Base-by-base conservation (phyloP, 768 basidiomycete species). In the Tubosaeta brunneosetosa region DNA sequence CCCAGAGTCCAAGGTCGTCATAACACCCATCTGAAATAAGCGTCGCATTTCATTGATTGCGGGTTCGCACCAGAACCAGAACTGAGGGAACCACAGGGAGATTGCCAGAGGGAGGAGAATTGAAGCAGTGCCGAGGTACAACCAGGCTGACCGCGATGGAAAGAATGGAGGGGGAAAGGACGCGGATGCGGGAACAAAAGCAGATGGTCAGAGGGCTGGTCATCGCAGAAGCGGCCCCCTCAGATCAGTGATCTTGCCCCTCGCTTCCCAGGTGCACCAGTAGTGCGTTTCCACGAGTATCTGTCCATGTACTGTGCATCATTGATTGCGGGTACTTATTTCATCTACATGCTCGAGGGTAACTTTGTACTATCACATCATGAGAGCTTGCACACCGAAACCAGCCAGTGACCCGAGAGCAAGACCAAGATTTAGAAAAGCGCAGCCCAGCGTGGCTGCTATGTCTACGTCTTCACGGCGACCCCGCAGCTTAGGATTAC, bases 401-500 rank as follows among this genome's bases (percentile, higher is more conserved):
- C 91, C 94, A 29, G 76, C 74, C 44, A 90, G 64, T 63, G 91
- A 91, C 3, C 94, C 94, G 1, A 81, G 45, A 13, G 80, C 81
- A 49, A 95, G 71, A 6, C 92, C 92, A 5, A 81, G 84, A 2
- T 89, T 85, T 4, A 92, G 66, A 56, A 80, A 88, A 71, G 94
- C 94, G 58, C 79, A 84, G 5, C 82, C 82, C 12, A 95, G 76
- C 0, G 88, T 89, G 4, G 91, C 92, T 4, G 91, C 91, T 11
- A 88, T 76, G 61, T 94, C 92, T 22, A 93, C 86, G 61, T 94
- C 88, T 53, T 89, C 85, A 45, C 75, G 74, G 41, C 80, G 73
- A 8, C 86, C 85, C 57, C 81, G 77, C 46, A 94, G 68, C 40
- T 77, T 74, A 14, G 83, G 83, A 62, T 94, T 94, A 61, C 92